Evolutionary conservation across 495 filamentous ascomycete genomes (phyloP).

Genomic region (Umbilicaria muhlenbergii): DNA sequence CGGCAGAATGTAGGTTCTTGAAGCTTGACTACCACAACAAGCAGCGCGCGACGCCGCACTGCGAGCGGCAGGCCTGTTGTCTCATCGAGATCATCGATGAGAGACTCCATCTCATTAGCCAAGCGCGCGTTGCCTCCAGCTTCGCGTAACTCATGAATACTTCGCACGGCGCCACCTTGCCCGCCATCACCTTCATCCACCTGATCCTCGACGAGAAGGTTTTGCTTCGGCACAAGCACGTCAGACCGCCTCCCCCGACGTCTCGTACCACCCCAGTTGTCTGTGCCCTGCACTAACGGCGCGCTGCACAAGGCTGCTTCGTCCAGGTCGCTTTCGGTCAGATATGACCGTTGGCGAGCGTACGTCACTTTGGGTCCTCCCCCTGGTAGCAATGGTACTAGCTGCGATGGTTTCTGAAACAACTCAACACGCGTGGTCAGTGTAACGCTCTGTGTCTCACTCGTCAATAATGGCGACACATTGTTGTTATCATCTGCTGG

Average conservation of each 20-base stretch:
- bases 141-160: slow-evolving; percentile 79
- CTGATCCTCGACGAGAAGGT: not conserved
- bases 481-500: too few relatives aligned
- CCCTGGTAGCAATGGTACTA: slow-evolving; percentile 9
- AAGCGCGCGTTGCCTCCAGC: slow-evolving; percentile 76
- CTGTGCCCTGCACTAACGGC: slow-evolving; percentile 1
- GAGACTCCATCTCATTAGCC: slow-evolving; percentile 60
- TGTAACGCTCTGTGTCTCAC: not conserved
- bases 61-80: slow-evolving; percentile 28
- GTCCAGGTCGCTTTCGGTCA: slow-evolving; percentile 29
- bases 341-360: slow-evolving; percentile 43
- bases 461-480: too few relatives aligned
- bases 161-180: slow-evolving; percentile 48
- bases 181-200: slow-evolving; percentile 38
- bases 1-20: slow-evolving; percentile 45
- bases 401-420: not conserved
- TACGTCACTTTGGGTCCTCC: slow-evolving; percentile 40
- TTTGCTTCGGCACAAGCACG: slow-evolving; percentile 6
- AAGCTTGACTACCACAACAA: slow-evolving; percentile 62
- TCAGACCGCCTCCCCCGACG: not conserved
- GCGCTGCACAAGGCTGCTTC: slow-evolving; percentile 7
- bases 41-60: slow-evolving; percentile 32
- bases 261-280: not conserved
- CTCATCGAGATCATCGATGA: slow-evolving; percentile 69
- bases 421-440: not conserved